Evolutionary conservation across 768 basidiomycete genomes (phyloP).

Genomic region (Phlebiopsis flavidoalba): DNA sequence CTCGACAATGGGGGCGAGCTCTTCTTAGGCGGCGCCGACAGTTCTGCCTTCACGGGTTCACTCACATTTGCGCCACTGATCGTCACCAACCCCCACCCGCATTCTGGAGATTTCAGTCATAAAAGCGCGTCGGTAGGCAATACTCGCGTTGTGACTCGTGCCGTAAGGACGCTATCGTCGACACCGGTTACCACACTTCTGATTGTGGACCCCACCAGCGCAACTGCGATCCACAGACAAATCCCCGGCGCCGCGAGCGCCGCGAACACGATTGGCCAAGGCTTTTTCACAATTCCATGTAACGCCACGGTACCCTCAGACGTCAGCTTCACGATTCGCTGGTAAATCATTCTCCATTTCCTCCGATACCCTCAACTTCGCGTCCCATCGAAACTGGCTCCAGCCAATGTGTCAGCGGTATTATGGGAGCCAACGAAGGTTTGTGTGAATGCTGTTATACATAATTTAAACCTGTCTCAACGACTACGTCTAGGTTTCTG

Average conservation of each 20-base stretch:
- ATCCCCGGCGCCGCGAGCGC: conserved; percentile 4
- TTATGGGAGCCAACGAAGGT: conserved; percentile 17
- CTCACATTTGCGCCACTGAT: conserved; percentile 35
- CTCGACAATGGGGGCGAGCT: conserved; percentile 41
- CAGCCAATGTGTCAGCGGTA: conserved; percentile 31
- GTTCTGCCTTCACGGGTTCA: conserved; percentile 36
- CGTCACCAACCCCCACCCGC: conserved; percentile 16
- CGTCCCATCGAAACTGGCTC: conserved; percentile 26
- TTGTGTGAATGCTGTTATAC: neutral
- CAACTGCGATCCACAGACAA: conserved; percentile 6
- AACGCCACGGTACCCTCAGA: conserved; percentile 16
- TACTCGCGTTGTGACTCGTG: neutral
- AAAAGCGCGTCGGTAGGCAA: conserved; percentile 8
- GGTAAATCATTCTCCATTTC: conserved; percentile 32
- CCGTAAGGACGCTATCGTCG: conserved; percentile 28
- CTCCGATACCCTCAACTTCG: conserved; percentile 37
- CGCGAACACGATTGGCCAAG: conserved; percentile 4
- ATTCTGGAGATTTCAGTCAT: conserved; percentile 23
- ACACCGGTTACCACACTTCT: conserved; percentile 30
- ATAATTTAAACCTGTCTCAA: neutral
- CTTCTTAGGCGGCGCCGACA: conserved; percentile 51
- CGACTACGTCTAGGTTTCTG: conserved; percentile 17
- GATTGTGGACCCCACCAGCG: conserved; percentile 22
- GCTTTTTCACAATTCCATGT: conserved; percentile 36
- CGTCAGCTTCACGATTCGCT: conserved; percentile 33